A percentile compares a stretch with the other conserved stretches of the same genome.
phyloP scores from a whole-genome alignment of 2,329 filamentous ascomycete species.

The Rugonectria rugulosa region DNA sequence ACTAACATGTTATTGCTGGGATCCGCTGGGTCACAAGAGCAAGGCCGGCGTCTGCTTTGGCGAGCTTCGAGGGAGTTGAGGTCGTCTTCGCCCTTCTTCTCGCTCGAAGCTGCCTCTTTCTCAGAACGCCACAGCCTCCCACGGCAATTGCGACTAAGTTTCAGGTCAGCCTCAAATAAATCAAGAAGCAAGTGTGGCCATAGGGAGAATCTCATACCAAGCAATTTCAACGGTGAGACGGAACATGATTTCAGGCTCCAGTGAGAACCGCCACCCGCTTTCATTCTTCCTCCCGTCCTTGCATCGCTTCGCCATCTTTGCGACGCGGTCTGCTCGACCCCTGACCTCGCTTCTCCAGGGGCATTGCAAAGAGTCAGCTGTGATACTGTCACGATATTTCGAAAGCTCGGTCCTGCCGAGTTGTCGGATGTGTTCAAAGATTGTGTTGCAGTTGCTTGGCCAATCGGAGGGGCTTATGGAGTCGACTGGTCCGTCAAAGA shows the following conservation, averaged over 20 bases:
- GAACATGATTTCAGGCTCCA: not conserved
- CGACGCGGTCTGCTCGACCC: not conserved
- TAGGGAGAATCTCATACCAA: not conserved
- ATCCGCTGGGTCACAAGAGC: not conserved
- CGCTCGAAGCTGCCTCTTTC: not conserved
- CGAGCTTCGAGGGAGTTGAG: not conserved
- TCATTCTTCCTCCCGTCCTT: not conserved
- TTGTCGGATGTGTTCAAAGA: not conserved
- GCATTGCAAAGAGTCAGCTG: not conserved
- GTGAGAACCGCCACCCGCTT: not conserved
- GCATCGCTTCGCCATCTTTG: not conserved
- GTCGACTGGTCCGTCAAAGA: not conserved
- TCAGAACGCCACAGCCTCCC: slow-evolving; percentile 11
- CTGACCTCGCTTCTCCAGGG: slow-evolving; percentile 5
- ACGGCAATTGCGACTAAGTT: slow-evolving; percentile 4
- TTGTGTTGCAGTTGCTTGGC: not conserved
- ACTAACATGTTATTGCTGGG: not conserved
- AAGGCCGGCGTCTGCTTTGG: not conserved
- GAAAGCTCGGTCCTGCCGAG: not conserved
- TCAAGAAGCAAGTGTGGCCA: not conserved
- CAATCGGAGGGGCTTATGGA: not conserved
- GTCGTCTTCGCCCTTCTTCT: not conserved
- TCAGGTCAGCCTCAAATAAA: too few relatives aligned
- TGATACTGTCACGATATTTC: slow-evolving; percentile 1
- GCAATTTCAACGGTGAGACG: slow-evolving; percentile 4